A percentile compares a stretch with the other conserved stretches of the same genome.
These are phyloP conservation scores for Acorus calamus DNA, from an alignment of 106 monocot genomes.

Conservation along the genomic window DNA sequence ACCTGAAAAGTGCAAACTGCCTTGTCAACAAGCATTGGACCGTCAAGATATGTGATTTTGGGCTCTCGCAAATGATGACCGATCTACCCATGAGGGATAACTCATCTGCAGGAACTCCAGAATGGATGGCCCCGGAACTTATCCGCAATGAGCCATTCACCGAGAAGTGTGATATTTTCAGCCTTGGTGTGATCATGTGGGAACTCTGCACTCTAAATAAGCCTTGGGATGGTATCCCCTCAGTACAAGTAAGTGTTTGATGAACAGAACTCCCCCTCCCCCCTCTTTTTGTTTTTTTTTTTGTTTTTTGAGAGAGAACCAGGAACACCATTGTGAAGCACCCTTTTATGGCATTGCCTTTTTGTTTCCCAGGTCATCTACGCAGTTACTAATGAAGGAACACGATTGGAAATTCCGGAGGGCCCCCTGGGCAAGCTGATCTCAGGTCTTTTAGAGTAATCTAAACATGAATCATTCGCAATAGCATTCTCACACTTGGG, in stretches of 20 bases:
- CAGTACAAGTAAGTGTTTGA: slow-evolving; percentile 61
- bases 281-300: no score
- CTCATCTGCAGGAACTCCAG: slow-evolving; percentile 92
- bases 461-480: no score
- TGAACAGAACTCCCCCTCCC: no score
- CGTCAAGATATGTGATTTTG: slow-evolving; percentile 97
- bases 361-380: slow-evolving; percentile 45
- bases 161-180: slow-evolving; percentile 96
- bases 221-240: slow-evolving; percentile 88
- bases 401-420: slow-evolving; percentile 71
- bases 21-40: slow-evolving; percentile 92
- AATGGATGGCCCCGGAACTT: slow-evolving; percentile 99
- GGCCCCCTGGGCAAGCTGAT: slow-evolving; percentile 77
- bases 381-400: slow-evolving; percentile 72
- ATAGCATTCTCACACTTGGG: no score
- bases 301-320: not conserved
- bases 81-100: slow-evolving; percentile 58
- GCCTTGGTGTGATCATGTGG: slow-evolving; percentile 96
- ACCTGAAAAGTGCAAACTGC: slow-evolving; percentile 96
- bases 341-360: not conserved
- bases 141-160: slow-evolving; percentile 85
- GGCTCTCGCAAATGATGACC: slow-evolving; percentile 66
- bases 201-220: slow-evolving; percentile 83
- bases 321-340: no score
- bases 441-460: slow-evolving; percentile 19